Conservation (phyloP, 192 early-diverging fungal genomes). For the Coemansia aciculifera region DNA sequence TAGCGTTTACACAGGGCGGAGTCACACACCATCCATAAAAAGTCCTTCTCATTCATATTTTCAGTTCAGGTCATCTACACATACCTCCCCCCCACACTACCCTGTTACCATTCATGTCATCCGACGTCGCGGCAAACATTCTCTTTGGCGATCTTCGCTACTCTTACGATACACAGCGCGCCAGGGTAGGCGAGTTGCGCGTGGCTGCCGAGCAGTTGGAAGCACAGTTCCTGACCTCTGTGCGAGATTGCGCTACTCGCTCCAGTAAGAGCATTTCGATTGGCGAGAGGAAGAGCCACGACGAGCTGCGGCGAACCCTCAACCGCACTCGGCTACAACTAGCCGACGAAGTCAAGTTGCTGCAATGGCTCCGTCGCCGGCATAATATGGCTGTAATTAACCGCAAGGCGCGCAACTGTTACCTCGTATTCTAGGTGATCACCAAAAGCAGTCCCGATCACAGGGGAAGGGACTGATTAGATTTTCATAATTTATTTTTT, state of each 20-base stretch:
- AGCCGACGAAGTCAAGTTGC: slow-evolving; percentile 45
- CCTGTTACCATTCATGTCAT: slow-evolving; percentile 24
- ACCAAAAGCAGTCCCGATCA: slow-evolving; percentile 10
- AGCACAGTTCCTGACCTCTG: slow-evolving; percentile 37
- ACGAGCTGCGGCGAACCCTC: slow-evolving; percentile 31
- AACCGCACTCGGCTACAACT: slow-evolving; percentile 36
- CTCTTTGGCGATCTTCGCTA: slow-evolving; percentile 45
- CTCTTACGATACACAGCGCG: slow-evolving; percentile 42
- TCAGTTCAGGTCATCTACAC: no score
- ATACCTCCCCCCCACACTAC: neutral
- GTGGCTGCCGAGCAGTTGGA: slow-evolving; percentile 22
- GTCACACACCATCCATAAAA: neutral
- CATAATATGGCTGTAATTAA: slow-evolving; percentile 46
- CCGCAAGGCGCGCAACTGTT: slow-evolving; percentile 33
- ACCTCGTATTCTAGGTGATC: slow-evolving; percentile 27
- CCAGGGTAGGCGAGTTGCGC: slow-evolving; percentile 29
- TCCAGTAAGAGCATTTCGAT: slow-evolving; percentile 37
- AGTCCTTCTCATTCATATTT: neutral
- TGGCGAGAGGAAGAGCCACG: slow-evolving; percentile 31
- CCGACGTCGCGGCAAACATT: slow-evolving; percentile 42
- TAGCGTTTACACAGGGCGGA: neutral
- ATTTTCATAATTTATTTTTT: neutral
- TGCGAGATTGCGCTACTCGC: slow-evolving; percentile 39
- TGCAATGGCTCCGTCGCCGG: slow-evolving; percentile 51
- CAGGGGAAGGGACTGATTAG: neutral